Evolutionary conservation across 305 asterid genomes (phyloP), one percentile per base, ranked within the genome.

Genomic region (Euphrasia arctica): DNA sequence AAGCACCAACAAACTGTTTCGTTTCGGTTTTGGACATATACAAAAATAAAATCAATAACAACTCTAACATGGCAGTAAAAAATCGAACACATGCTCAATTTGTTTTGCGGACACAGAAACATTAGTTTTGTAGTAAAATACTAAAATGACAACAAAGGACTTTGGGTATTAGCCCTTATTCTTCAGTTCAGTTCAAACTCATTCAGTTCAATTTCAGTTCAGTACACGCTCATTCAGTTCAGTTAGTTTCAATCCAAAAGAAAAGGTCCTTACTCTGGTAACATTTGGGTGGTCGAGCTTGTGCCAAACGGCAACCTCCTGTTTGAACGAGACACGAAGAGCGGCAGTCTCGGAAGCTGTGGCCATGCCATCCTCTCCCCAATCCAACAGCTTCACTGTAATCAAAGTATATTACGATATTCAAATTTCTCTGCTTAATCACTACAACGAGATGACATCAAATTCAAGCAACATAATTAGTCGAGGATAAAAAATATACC

Each of bases 351-450:
- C 96, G 15, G 51, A 15, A 66, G 73, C 85, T 5, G 91, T 77
- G 28, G 96, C 75, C 86, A 91, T 80, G 71, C 93, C 95, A 68
- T 91, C 98, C 69, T 88, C 98, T 60, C 95, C 98, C 98, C 98
- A 91, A 64, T 91, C 98, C 85, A 91, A 77, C 34, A 91, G 70
- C 82, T 91, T 91, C 70, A 91, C 98, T 91, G 74, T 42, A 75
- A 15, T 13, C 4, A 10, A 47, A 36, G 42, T 5, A 36, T 1
- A 6, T 36, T 36, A 36, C 42, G 7, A 7, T 7, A 36, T 36
- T 36, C 42, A 45, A 3, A 10, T 1, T 12, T 11, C 2, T 2
- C 51, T 0, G 51, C 3, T 45, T 47, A 47, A 9, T 47, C 18
- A 47, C 13, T 12, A 8, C 14, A 45, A n/a, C n/a, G n/a, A n/a